Conservation (phyloP, 805 yeast genomes). For the Candida awuae region DNA sequence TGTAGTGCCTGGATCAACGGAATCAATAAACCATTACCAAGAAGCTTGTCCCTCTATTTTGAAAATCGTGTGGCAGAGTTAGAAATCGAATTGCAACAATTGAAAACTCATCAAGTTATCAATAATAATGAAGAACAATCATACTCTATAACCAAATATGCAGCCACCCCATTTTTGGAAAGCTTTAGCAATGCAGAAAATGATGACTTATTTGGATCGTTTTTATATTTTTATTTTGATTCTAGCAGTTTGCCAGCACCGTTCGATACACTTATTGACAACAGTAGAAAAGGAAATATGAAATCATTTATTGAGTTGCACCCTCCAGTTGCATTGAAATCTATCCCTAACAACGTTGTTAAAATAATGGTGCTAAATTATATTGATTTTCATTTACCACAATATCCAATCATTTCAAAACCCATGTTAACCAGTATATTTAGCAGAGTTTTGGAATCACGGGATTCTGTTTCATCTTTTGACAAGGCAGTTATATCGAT, state of each 20-base stretch:
- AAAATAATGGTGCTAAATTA: constrained; percentile 9
- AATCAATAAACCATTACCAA: constrained; percentile 6
- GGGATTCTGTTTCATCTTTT: neutral
- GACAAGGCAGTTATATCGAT: constrained; percentile 11
- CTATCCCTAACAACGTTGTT: constrained; percentile 9
- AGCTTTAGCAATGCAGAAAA: constrained; percentile 8
- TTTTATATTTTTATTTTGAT: constrained; percentile 7
- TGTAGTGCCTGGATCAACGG: constrained; percentile 13
- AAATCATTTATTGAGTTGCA: constrained; percentile 10
- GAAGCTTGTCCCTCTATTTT: constrained; percentile 7
- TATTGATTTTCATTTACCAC: constrained; percentile 12
- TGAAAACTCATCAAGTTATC: constrained; percentile 5
- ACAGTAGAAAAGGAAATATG: constrained; percentile 4
- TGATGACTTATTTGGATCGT: neutral
- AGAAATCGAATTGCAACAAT: constrained; percentile 7
- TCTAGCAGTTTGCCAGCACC: constrained; percentile 13
- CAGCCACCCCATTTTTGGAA: constrained; percentile 7
- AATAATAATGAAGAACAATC: constrained; percentile 9
- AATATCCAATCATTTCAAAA: constrained; percentile 12
- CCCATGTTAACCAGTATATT: neutral
- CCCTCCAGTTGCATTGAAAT: constrained; percentile 11
- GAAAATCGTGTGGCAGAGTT: constrained; percentile 10
- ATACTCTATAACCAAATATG: constrained; percentile 7
- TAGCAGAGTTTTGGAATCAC: constrained; percentile 4
- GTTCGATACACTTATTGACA: constrained; percentile 7